Evolutionary conservation across 352 stramenopile genomes (phyloP), one percentile per base, ranked within the genome.

Genomic region (Plasmopara muralis): DNA sequence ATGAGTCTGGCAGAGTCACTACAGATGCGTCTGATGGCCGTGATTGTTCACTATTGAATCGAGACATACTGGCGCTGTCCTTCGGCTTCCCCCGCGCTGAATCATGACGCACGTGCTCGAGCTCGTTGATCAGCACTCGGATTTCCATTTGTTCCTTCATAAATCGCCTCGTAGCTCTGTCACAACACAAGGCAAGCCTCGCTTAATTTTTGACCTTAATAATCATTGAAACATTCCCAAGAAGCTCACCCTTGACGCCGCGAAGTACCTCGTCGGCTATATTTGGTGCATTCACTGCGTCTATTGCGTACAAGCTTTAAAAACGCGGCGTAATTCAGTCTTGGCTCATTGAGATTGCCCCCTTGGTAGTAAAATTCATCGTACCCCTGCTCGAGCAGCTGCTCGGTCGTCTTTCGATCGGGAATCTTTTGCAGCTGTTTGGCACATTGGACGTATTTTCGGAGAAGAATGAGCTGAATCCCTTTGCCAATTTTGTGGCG

Each of bases 351-450:
- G 7, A 82, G 38, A 44, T 68, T 77, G 15, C 77, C 77, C 38
- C 74, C 74, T 39, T 80, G 68, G 44, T 82, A 76, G 47, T 81
- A 83, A 47, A 83, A 88, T 65, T 85, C 74, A 55, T 83, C 74
- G 51, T 86, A 85, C 4, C 63, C 77, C 16, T 85, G 68, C 37
- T 80, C 66, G n/a, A 86, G 63, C 34, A 88, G 38, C 33, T 82
- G 74, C 57, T 86, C 74, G 8, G 77, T 88, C 28, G 60, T 72
- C 13, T 57, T 25, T 4, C 72, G 62, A 41, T 77, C 71, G 20
- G 77, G 77, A 20, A 85, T 42, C 4, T 64, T 58, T 16, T 56
- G 55, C 9, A 78, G 59, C 33, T 83, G 60, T 47, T 77, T 84
- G n/a, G 69, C 74, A 30, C 67, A 74, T 28, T 74, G 48, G 35